phyloP scores from a whole-genome alignment of 1,284 basidiomycete genomes.

The Puccinia brachypodii region DNA sequence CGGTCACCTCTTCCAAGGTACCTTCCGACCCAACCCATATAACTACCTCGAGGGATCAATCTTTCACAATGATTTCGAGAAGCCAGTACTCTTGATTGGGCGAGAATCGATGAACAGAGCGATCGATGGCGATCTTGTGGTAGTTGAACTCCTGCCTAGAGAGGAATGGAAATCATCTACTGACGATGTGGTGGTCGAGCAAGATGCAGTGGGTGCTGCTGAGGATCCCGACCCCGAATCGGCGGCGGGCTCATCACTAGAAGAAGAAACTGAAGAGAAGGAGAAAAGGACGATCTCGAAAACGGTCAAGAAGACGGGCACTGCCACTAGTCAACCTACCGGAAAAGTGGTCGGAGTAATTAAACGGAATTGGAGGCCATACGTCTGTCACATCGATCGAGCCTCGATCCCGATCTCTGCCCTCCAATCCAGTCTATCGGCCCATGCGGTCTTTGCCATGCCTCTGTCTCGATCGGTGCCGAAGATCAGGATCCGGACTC shows the following conservation, averaged over 20 bases:
- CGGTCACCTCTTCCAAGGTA: conserved; percentile 81
- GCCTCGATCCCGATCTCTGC: conserved; percentile 78
- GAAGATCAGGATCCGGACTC: conserved; percentile 87
- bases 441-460: conserved; percentile 91
- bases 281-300: conserved; percentile 58
- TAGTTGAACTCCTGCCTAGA: conserved; percentile 82
- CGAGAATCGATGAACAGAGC: conserved; percentile 93
- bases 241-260: background rate
- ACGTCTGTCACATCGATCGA: conserved; percentile 93
- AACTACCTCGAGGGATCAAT: conserved; percentile 95
- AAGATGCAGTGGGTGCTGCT: conserved; percentile 74
- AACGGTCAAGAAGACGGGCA: background rate
- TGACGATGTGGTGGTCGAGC: conserved; percentile 75
- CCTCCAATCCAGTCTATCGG: conserved; percentile 71
- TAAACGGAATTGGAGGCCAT: conserved; percentile 56
- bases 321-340: conserved; percentile 23
- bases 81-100: conserved; percentile 81
- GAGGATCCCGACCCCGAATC: conserved; percentile 72
- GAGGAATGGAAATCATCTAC: conserved; percentile 89
- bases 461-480: conserved; percentile 89
- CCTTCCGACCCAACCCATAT: conserved; percentile 92
- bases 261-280: conserved; percentile 47
- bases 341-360: conserved; percentile 45
- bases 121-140: conserved; percentile 90
- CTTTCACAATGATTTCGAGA: conserved; percentile 69